Evolutionary conservation across 768 basidiomycete species (phyloP), one percentile per base, ranked within the genome.

Genomic region (Mycena vulgaris): DNA sequence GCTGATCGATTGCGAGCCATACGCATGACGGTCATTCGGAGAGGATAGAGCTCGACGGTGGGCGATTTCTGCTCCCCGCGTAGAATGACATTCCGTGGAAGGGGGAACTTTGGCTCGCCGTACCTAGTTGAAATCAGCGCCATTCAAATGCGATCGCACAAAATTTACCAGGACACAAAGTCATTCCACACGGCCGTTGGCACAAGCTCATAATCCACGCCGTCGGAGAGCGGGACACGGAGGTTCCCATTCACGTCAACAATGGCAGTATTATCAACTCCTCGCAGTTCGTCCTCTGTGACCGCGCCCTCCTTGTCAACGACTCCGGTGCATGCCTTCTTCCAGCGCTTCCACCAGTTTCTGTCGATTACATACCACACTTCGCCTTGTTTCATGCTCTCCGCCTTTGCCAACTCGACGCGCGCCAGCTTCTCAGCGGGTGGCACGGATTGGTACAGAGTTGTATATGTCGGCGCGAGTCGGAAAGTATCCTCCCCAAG

Each of bases 351-450:
- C 83, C 88, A 93, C 95, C 95, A 97, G 25, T 75, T 74, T 56
- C 87, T 80, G 25, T 91, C 86, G 31, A 97, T 84, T 56, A 97
- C 81, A 81, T 89, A 95, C 95, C 95, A 96, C 11, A 85, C 90
- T 58, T 95, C 89, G 51, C 93, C 93, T 10, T 85, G 81, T 33
- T 84, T 81, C 86, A 95, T 89, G 47, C 83, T 81, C 51, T 75
- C 78, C 45, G 74, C 76, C 74, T 87, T 87, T 17, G 84, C 84
- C 7, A 80, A 78, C 25, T 88, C 79, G 75, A 95, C 85, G 56
- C 84, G 77, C 7, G 82, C 65, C n/a, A 89, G 66, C 77, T 89
- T 93, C 56, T 89, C 84, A 5, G 74, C 75, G 2, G 82, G 83
- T 23, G 83, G 74, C 69, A 84, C 70, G 52, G 79, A 74, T 47